These are phyloP conservation scores for Echeveria elegans DNA, from an alignment of 164 flowering plant genomes.

Conservation along the genomic window DNA sequence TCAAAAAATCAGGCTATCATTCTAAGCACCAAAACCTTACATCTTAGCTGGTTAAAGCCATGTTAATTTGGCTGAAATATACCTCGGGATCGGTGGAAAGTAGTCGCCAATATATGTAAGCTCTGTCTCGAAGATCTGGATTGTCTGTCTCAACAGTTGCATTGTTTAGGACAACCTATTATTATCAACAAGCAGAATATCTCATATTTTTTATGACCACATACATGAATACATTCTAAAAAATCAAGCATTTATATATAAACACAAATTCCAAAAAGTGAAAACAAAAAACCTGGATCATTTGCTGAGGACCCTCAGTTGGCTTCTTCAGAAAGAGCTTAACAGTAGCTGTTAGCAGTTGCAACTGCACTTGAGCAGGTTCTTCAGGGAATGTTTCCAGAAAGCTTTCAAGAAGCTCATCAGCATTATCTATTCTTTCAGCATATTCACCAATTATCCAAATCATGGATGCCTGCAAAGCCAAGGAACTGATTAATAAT, in stretches of 20 bases:
- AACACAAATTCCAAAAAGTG: background rate
- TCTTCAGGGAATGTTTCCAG: slow-evolving; percentile 95
- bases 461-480: slow-evolving; percentile 89
- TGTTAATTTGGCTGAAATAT: background rate
- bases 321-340: slow-evolving; percentile 96
- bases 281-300: slow-evolving; percentile 71
- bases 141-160: slow-evolving; percentile 99
- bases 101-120: slow-evolving; percentile 99
- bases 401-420: slow-evolving; percentile 97
- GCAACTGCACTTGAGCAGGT: slow-evolving; percentile 93
- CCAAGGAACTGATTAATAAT: background rate
- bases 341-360: slow-evolving; percentile 93
- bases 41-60: background rate
- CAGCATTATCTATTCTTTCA: slow-evolving; percentile 99
- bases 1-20: background rate
- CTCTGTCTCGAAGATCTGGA: slow-evolving; percentile 97
- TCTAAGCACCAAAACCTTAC: background rate
- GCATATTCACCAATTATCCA: slow-evolving; percentile 99
- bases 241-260: too few relatives aligned
- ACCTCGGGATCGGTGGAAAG: slow-evolving; percentile 99
- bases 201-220: background rate
- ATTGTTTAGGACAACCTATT: slow-evolving; percentile 90
- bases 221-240: background rate
- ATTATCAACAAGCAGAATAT: slow-evolving; percentile 2
- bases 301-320: slow-evolving; percentile 99